Conservation (phyloP, 78 protist species). For the Dictyostelium firmibasis region DNA sequence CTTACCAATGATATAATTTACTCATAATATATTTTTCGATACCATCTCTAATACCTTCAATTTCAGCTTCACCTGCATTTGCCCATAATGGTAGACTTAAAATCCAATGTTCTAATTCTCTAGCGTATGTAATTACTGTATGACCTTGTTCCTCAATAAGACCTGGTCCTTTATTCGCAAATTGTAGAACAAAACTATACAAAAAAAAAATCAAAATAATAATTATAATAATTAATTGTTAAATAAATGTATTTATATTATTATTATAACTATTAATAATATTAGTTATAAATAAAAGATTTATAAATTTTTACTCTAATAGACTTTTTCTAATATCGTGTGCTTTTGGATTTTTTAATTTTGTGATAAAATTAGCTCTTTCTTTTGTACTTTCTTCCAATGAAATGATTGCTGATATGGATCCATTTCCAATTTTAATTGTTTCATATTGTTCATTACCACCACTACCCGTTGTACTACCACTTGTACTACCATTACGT, state of each 20-base stretch:
- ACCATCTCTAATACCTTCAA: conserved; percentile 81
- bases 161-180: conserved; percentile 48
- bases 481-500: not conserved
- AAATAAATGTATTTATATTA: not conserved
- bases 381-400: conserved; percentile 59
- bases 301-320: conserved; percentile 14
- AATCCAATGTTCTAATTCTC: conserved; percentile 60
- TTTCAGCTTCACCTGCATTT: conserved; percentile 65
- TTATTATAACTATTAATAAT: not conserved
- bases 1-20: conserved; percentile 65
- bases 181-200: conserved; percentile 37
- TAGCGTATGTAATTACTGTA: conserved; percentile 10
- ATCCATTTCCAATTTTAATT: conserved; percentile 9
- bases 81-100: conserved; percentile 45
- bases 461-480: not conserved
- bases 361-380: conserved; percentile 36
- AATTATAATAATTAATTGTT: not conserved
- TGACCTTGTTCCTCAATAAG: conserved; percentile 68
- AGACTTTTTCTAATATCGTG: conserved; percentile 56
- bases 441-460: not conserved
- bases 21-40: conserved; percentile 77
- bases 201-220: not conserved
- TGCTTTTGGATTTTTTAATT: conserved; percentile 71
- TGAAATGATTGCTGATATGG: not conserved
- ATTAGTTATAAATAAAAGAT: too few species aligned